Conservation (phyloP, 2,329 filamentous ascomycete genomes). For the Aspergillus oerlinghausenensis region DNA sequence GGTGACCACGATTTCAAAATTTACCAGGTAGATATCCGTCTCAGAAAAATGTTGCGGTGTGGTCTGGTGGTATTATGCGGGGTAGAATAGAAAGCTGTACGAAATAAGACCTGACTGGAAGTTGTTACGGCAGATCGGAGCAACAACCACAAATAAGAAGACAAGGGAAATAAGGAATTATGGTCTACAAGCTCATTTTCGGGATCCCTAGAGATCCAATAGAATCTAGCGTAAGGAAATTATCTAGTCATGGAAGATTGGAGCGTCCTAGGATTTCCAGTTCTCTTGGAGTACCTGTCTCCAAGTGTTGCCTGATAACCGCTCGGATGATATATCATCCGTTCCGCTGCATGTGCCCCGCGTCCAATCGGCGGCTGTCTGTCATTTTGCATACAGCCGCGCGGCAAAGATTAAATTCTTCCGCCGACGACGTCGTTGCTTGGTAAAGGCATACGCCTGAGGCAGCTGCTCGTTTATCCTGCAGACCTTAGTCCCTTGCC, state of each 20-base stretch:
- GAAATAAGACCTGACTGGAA: not conserved
- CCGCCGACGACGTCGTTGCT: constrained; percentile 10
- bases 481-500: constrained; percentile 10
- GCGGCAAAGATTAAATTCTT: constrained; percentile 17
- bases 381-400: constrained; percentile 25
- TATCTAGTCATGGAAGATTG: not conserved
- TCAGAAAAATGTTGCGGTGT: not conserved
- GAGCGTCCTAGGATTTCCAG: not conserved
- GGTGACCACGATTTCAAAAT: not conserved
- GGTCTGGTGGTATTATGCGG: not conserved
- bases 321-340: constrained; percentile 19
- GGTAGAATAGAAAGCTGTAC: not conserved
- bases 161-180: not conserved
- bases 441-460: constrained; percentile 11
- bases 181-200: not conserved
- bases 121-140: not conserved
- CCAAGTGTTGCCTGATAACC: constrained; percentile 16
- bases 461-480: not conserved
- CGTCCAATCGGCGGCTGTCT: constrained; percentile 20
- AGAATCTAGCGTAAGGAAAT: not conserved
- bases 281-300: not conserved
- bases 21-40: constrained; percentile 17
- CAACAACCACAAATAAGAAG: not conserved
- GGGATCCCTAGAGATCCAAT: not conserved
- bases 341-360: constrained; percentile 12